Evolutionary conservation across 2,329 filamentous ascomycete genomes (phyloP), one percentile per base, ranked within the genome.

Genomic region (Pseudogymnoascus sp.): DNA sequence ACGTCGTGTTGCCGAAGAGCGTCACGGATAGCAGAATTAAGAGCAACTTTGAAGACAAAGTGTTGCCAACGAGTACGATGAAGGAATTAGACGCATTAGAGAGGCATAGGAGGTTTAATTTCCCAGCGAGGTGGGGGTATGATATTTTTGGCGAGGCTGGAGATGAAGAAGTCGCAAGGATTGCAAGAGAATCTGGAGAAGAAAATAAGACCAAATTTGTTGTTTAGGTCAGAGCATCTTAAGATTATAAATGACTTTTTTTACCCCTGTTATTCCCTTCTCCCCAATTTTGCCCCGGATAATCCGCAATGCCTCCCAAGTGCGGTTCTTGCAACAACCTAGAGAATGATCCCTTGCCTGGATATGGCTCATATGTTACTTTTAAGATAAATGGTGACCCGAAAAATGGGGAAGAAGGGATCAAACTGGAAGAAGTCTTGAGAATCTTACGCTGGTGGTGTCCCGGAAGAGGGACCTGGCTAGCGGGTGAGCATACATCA

Each of bases 1-100:
- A 84, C 71, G 79, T 84, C 9, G 83, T 86, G 39, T 77, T 88
- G 64, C 85, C 85, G 63, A 88, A 88, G 78, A 86, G 82, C 68
- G 82, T 81, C 41, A 86, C 80, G 33, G 79, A 80, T 23, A 76
- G 76, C 39, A 78, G 84, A 41, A 87, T 88, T 66, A 76, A 78
- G 72, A 81, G 79, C 71, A 90, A 90, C 75, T 83, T 86, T 70
- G 78, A 85, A 71, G 80, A 70, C 80, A 64, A 75, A 76, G 72
- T 74, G 62, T 66, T 79, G 25, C 71, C 75, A 1, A 70, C 69
- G 6, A 73, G 75, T 45, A 72, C 69, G 1, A 73, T 77, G 61
- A 69, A 71, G 58, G 69, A 73, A 66, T 65, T 80, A 11, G 73
- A 75, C 59, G 69, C 67, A 2, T 67, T 79, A 22, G 77, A 79